Conservation (phyloP, 306 rosid genomes). For the Vigna trinervia region DNA sequence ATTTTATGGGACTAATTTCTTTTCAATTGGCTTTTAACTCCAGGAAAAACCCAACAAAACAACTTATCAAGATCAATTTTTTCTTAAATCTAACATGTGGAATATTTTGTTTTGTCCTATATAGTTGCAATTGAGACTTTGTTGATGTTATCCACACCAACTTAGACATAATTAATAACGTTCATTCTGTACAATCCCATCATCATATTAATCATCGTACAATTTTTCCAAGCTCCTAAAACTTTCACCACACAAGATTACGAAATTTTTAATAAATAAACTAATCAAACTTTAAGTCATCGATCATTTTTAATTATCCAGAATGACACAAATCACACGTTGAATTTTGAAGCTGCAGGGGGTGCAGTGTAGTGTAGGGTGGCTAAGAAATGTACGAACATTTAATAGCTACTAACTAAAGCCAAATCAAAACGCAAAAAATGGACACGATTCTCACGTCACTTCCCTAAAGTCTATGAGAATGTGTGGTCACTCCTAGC, state of each 20-base stretch:
- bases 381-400: constrained; percentile 38
- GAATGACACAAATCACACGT: background rate
- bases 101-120: background rate
- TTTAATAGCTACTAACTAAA: constrained; percentile 24
- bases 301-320: background rate
- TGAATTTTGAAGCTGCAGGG: background rate
- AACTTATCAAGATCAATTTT: background rate
- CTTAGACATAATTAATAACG: background rate
- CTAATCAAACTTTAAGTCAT: background rate
- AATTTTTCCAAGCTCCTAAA: background rate
- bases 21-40: background rate
- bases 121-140: background rate
- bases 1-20: background rate
- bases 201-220: background rate
- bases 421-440: constrained; percentile 37
- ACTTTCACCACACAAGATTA: background rate
- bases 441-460: constrained; percentile 49
- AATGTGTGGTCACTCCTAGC: constrained; percentile 51
- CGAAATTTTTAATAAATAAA: background rate
- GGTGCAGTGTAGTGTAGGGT: background rate
- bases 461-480: constrained; percentile 48
- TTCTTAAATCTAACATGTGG: constrained; percentile 1
- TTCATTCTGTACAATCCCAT: background rate
- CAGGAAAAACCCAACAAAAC: background rate
- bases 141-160: background rate